Percentiles rank a stretch among this genome's conserved stretches.
Evolutionary conservation across 164 flowering plant species (phyloP).

Genomic region (Buxus sempervirens): DNA sequence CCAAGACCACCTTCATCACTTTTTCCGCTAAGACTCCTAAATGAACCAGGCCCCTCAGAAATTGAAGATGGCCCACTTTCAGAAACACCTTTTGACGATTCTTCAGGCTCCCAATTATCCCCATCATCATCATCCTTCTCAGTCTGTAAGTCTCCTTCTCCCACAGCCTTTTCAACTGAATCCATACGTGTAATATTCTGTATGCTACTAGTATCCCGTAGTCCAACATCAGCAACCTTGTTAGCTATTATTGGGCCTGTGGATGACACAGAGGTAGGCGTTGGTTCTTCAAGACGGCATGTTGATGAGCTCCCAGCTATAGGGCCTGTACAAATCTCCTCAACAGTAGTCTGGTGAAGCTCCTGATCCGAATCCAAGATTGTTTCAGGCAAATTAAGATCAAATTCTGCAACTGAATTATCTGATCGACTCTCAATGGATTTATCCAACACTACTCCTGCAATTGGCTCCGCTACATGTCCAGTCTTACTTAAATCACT

Average conservation of each 20-base stretch:
- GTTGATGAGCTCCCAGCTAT: constrained; percentile 16
- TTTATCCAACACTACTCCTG: constrained; percentile 21
- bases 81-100: constrained; percentile 33
- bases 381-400: constrained; percentile 48
- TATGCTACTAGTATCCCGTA: constrained; percentile 16
- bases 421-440: constrained; percentile 33
- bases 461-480: constrained; percentile 28
- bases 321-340: constrained; percentile 26
- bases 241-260: constrained; percentile 19
- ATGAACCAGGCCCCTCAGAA: constrained; percentile 79
- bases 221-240: constrained; percentile 29
- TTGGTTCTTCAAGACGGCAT: constrained; percentile 26
- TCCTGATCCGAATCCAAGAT: constrained; percentile 47
- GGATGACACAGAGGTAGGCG: constrained; percentile 16
- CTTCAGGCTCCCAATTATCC: constrained; percentile 64
- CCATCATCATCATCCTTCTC: constrained; percentile 54
- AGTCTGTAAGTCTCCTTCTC: constrained; percentile 30
- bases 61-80: constrained; percentile 36
- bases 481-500: constrained; percentile 19
- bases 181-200: constrained; percentile 29
- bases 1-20: constrained; percentile 72
- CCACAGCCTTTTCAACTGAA: constrained; percentile 33
- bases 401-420: constrained; percentile 23
- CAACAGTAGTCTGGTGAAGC: constrained; percentile 23
- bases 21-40: constrained; percentile 72